Evolutionary conservation across 345 rosid species (phyloP).

Genomic region (Sonneratia caseolaris): DNA sequence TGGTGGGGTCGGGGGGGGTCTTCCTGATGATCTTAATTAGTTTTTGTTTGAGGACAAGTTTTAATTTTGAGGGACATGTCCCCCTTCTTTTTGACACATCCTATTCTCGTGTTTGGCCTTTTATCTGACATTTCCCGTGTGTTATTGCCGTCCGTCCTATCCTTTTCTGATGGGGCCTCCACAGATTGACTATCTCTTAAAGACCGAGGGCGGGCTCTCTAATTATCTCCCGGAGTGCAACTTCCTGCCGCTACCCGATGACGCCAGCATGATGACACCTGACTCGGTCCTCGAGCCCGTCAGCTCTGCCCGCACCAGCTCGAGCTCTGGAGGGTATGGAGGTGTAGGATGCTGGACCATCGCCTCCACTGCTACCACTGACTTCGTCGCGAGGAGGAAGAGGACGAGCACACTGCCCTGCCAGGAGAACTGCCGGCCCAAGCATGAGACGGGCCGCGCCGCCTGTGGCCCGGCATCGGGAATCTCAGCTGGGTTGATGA

Average conservation of each 20-base stretch:
- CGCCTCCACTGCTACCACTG: conserved; percentile 28
- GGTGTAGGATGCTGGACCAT: conserved; percentile 34
- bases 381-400: conserved; percentile 60
- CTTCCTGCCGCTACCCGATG: conserved; percentile 44
- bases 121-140: background rate
- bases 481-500: conserved; percentile 34
- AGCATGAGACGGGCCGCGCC: conserved; percentile 10
- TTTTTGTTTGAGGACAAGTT: background rate
- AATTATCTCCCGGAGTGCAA: conserved; percentile 55
- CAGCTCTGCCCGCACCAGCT: conserved; percentile 36
- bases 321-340: conserved; percentile 37
- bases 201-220: conserved; percentile 53
- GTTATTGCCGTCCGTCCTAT: background rate
- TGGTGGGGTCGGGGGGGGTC: too few species aligned
- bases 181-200: conserved; percentile 48
- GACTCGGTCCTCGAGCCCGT: conserved; percentile 55
- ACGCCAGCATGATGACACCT: conserved; percentile 39
- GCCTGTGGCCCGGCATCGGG: background rate
- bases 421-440: conserved; percentile 21
- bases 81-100: background rate
- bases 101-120: background rate
- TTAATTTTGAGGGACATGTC: background rate
- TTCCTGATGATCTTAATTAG: background rate
- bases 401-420: conserved; percentile 51
- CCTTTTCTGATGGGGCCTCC: background rate